Evolutionary conservation across 177 flowering plant genomes (phyloP).

Genomic region (Vitis hybrid): DNA sequence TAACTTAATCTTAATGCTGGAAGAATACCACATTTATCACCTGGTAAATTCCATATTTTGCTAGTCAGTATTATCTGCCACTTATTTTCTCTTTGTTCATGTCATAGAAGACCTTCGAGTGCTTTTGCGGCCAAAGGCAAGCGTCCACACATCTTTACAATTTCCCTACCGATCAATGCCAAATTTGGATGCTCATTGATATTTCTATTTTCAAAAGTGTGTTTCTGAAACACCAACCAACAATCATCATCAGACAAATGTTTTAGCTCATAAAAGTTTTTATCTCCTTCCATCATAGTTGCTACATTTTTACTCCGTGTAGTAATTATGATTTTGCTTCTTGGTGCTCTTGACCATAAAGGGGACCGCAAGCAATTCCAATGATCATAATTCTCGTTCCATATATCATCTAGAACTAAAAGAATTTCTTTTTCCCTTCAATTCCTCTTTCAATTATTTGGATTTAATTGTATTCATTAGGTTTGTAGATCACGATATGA

Average conservation of each 20-base stretch:
- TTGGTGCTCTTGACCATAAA: not conserved
- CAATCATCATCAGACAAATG: not conserved
- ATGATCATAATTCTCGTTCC: not conserved
- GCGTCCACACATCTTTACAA: not conserved
- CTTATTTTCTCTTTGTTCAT: not conserved
- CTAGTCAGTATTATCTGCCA: slow-evolving; percentile 18
- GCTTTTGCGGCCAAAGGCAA: slow-evolving; percentile 20
- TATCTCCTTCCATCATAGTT: not conserved
- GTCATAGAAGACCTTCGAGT: slow-evolving; percentile 13
- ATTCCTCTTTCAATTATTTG: not conserved
- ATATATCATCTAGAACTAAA: slow-evolving; percentile 4
- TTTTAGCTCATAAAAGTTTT: not conserved
- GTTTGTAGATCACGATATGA: too few relatives aligned
- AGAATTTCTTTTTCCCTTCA: not conserved
- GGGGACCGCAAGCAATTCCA: not conserved
- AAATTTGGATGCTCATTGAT: not conserved
- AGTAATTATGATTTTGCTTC: not conserved
- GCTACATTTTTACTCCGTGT: not conserved
- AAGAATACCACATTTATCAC: not conserved
- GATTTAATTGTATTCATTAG: too few relatives aligned
- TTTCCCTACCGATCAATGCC: not conserved
- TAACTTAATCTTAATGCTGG: not conserved
- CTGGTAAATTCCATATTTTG: not conserved
- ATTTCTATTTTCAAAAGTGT: not conserved
- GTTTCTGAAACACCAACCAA: not conserved